These are phyloP conservation scores for Paramecium biaurelia DNA, from an alignment of 73 alveolate species.

Conservation along the genomic window DNA sequence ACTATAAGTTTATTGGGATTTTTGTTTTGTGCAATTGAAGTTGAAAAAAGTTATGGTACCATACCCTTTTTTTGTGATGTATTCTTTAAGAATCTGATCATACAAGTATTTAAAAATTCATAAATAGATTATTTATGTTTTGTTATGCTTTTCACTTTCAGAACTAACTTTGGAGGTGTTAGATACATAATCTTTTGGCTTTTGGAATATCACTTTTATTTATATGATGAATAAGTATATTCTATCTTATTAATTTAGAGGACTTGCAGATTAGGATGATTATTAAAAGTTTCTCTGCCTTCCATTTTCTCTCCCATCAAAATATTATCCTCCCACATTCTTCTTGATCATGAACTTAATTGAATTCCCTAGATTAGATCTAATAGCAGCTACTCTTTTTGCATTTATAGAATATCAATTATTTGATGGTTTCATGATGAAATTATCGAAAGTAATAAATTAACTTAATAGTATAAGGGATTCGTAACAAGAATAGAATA, in stretches of 20 bases:
- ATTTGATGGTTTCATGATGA: constrained; percentile 35
- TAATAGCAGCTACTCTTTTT: not conserved
- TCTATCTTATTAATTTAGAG: not conserved
- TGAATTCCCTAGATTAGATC: not conserved
- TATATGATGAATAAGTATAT: constrained; percentile 24
- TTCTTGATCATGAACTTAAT: not conserved
- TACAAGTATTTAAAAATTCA: not conserved
- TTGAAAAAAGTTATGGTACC: not conserved
- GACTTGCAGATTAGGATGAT: not conserved
- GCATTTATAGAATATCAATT: constrained; percentile 6
- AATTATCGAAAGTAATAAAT: not conserved
- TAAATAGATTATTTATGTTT: not conserved
- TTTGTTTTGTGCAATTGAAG: not conserved
- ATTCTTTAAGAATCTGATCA: constrained; percentile 18
- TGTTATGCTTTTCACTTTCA: not conserved
- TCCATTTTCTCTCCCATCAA: not conserved
- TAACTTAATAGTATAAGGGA: not conserved
- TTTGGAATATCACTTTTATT: not conserved
- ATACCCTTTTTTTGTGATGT: constrained; percentile 23
- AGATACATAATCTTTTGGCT: not conserved
- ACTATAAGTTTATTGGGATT: not conserved
- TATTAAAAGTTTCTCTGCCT: not conserved
- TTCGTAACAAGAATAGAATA: not conserved
- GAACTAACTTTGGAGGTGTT: no score
- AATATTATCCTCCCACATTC: not conserved